phyloP scores from a whole-genome alignment of 805 yeast genomes.

The Myxozyma neglecta region DNA sequence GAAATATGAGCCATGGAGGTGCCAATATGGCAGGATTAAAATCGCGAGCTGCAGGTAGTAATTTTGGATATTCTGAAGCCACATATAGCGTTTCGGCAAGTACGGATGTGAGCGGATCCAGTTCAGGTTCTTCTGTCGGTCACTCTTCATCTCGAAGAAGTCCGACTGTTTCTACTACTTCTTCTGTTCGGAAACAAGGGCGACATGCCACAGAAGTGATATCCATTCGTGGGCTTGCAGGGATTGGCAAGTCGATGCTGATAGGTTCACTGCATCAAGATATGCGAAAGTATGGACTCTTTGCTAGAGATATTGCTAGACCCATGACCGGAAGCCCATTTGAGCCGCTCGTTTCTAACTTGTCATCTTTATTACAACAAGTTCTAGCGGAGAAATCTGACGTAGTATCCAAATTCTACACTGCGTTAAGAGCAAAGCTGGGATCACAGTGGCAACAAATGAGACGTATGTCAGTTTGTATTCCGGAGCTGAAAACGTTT shows the following conservation, averaged over 20 bases:
- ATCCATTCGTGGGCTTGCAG: constrained; percentile 22
- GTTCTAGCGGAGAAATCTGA: constrained; percentile 25
- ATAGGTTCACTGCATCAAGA: constrained; percentile 15
- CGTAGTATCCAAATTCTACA: constrained; percentile 4
- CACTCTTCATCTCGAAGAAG: background rate
- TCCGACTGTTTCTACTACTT: background rate
- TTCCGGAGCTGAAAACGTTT: constrained; percentile 23
- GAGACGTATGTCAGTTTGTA: constrained; percentile 1
- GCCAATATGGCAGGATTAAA: background rate
- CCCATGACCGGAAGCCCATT: constrained; percentile 4
- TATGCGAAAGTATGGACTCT: constrained; percentile 21
- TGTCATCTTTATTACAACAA: constrained; percentile 22
- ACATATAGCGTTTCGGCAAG: background rate
- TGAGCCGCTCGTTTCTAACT: constrained; percentile 11
- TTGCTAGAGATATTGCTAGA: background rate
- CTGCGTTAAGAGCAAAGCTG: constrained; percentile 5
- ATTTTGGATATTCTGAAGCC: background rate
- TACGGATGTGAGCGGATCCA: background rate
- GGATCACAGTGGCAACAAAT: constrained; percentile 22
- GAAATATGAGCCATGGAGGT: background rate
- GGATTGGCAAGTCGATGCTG: constrained; percentile 29
- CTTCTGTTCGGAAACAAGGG: background rate
- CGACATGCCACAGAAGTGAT: constrained; percentile 21
- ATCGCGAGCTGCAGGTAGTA: background rate
- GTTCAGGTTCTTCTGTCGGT: background rate